phyloP scores from a whole-genome alignment of 2,329 filamentous ascomycete genomes.

The Sclerotinia minor region DNA sequence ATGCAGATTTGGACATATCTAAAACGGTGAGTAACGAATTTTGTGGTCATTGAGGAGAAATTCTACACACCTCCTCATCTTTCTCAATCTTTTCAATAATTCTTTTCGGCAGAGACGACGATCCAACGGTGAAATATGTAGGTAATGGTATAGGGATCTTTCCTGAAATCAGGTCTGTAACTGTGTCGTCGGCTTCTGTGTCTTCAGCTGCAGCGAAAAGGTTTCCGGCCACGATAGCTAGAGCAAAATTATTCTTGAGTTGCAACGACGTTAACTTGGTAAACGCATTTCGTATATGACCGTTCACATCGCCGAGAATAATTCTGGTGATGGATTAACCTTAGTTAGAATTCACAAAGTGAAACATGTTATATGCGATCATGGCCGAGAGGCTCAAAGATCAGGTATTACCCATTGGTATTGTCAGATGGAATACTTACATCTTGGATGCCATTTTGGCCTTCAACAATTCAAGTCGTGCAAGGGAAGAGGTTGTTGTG shows the following conservation, averaged over 20 bases:
- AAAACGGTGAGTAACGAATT: conserved; percentile 12
- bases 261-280: conserved; percentile 79
- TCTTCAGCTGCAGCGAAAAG: conserved; percentile 72
- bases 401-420: neutral
- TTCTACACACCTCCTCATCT: conserved; percentile 55
- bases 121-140: conserved; percentile 87
- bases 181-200: conserved; percentile 57
- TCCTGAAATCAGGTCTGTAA: conserved; percentile 70
- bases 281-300: conserved; percentile 73
- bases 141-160: conserved; percentile 73
- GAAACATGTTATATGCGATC: neutral
- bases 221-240: conserved; percentile 82
- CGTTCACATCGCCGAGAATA: conserved; percentile 80
- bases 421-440: conserved; percentile 8
- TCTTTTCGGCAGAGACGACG: conserved; percentile 65
- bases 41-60: conserved; percentile 13
- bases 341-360: conserved; percentile 21
- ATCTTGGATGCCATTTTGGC: conserved; percentile 27
- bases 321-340: conserved; percentile 35
- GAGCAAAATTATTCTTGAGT: conserved; percentile 81
- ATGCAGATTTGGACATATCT: conserved; percentile 86
- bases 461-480: neutral
- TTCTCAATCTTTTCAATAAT: conserved; percentile 73
- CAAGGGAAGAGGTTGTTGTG: neutral
- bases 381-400: neutral